Conservation (phyloP, 352 stramenopile genomes). For the Peronospora belbahrii region DNA sequence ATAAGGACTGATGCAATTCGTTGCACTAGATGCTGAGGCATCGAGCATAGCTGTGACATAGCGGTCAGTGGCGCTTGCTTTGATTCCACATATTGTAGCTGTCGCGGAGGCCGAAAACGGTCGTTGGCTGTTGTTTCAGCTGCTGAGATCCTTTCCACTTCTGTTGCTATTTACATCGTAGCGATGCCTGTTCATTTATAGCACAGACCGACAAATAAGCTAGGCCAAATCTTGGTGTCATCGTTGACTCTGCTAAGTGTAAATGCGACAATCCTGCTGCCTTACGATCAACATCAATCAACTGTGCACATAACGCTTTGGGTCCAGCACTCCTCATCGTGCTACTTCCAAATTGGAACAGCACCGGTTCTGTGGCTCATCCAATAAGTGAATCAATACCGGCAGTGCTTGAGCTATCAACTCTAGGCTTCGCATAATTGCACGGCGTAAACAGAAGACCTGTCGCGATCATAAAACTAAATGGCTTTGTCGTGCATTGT, state of each 20-base stretch:
- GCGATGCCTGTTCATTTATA: not conserved
- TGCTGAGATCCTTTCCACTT: not conserved
- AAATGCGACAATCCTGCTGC: slow-evolving; percentile 2
- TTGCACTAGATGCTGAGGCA: not conserved
- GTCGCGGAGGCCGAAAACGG: no score
- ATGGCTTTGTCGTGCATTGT: slow-evolving; percentile 9
- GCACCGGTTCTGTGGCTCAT: not conserved
- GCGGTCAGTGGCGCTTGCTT: no score
- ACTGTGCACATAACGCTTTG: no score
- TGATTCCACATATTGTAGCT: no score
- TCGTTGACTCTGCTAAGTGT: slow-evolving; percentile 1
- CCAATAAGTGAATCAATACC: no score
- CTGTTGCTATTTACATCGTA: not conserved
- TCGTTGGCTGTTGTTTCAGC: not conserved
- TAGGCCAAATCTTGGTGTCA: slow-evolving; percentile 4
- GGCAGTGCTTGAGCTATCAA: not conserved
- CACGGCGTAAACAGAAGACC: slow-evolving; percentile 4
- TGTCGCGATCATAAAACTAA: slow-evolving; percentile 12
- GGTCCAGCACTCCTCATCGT: no score
- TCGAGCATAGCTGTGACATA: no score
- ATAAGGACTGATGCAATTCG: not conserved
- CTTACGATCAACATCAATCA: no score
- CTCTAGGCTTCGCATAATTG: slow-evolving; percentile 4
- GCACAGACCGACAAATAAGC: no score
- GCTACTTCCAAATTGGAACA: slow-evolving; percentile 5